Conservation (phyloP, 768 basidiomycete genomes). For the Paxillus rubicundulus region DNA sequence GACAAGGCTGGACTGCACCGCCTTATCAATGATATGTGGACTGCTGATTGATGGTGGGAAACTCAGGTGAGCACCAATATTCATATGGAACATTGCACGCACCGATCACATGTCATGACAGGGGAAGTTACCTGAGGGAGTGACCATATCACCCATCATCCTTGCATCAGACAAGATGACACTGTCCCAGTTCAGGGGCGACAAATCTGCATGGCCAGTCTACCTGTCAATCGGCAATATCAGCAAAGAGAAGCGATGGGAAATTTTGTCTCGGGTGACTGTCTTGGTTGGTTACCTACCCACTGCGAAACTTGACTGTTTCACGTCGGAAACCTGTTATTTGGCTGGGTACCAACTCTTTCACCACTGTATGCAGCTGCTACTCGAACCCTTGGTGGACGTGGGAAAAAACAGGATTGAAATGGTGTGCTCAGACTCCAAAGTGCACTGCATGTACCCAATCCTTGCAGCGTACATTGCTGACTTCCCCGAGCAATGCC, state of each 20-base stretch:
- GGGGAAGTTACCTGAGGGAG: conserved; percentile 7
- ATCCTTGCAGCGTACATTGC: conserved; percentile 10
- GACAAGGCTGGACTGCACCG: conserved; percentile 3
- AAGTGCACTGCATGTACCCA: conserved; percentile 11
- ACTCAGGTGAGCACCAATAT: conserved; percentile 12
- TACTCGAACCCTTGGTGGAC: conserved; percentile 15
- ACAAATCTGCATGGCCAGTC: conserved; percentile 27
- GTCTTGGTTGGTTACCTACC: conserved; percentile 6
- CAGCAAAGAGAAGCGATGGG: conserved; percentile 9
- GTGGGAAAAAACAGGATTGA: conserved; percentile 16
- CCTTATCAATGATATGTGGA: conserved; percentile 21
- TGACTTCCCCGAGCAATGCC: too few species aligned
- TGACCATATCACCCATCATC: conserved; percentile 16
- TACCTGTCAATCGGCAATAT: conserved; percentile 28
- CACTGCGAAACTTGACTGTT: conserved; percentile 6
- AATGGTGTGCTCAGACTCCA: conserved; percentile 16
- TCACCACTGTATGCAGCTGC: conserved; percentile 17
- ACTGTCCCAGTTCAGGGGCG: conserved; percentile 36
- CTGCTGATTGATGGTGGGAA: conserved; percentile 24
- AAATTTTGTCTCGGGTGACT: conserved; percentile 8
- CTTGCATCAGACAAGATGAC: conserved; percentile 43
- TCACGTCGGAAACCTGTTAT: background rate
- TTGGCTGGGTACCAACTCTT: conserved; percentile 18
- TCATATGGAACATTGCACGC: background rate
- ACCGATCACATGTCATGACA: background rate